These are phyloP conservation scores for Amanita exitialis DNA, from an alignment of 768 basidiomycete genomes.

Conservation along the genomic window DNA sequence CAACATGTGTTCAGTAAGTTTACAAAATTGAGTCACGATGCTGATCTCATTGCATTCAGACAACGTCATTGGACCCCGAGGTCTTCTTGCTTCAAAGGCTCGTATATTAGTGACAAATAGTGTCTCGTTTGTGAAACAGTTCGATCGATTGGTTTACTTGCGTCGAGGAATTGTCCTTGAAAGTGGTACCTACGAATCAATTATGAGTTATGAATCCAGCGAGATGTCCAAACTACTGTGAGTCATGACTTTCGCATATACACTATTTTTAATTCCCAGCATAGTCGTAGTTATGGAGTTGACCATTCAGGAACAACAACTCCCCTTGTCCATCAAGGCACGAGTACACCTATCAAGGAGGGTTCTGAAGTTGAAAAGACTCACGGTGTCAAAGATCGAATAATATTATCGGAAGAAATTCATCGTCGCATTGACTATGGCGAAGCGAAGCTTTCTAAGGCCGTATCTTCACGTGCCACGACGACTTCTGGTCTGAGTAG, in stretches of 20 bases:
- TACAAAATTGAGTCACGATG: neutral
- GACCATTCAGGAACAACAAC: constrained; percentile 41
- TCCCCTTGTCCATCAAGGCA: constrained; percentile 32
- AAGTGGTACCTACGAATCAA: constrained; percentile 50
- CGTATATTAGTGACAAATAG: constrained; percentile 82
- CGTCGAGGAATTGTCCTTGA: constrained; percentile 80
- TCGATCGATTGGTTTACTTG: constrained; percentile 66
- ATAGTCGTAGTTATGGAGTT: constrained; percentile 31
- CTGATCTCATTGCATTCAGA: constrained; percentile 29
- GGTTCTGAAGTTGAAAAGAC: constrained; percentile 1
- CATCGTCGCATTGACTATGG: constrained; percentile 46
- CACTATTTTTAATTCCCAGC: neutral
- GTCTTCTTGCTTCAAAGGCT: constrained; percentile 75
- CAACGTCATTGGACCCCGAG: constrained; percentile 78
- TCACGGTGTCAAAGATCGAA: constrained; percentile 10
- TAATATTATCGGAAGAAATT: constrained; percentile 44
- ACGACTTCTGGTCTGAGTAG: constrained; percentile 41
- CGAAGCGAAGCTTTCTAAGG: constrained; percentile 39
- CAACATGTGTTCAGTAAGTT: constrained; percentile 70
- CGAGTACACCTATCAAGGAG: constrained; percentile 21
- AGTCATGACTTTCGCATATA: constrained; percentile 14
- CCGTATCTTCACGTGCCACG: constrained; percentile 26
- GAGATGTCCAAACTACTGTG: constrained; percentile 73
- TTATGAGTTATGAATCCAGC: constrained; percentile 49
- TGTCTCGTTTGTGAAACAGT: constrained; percentile 71